These are phyloP conservation scores for Trypanosoma vivax DNA, from an alignment of 208 protist species.

Conservation along the genomic window DNA sequence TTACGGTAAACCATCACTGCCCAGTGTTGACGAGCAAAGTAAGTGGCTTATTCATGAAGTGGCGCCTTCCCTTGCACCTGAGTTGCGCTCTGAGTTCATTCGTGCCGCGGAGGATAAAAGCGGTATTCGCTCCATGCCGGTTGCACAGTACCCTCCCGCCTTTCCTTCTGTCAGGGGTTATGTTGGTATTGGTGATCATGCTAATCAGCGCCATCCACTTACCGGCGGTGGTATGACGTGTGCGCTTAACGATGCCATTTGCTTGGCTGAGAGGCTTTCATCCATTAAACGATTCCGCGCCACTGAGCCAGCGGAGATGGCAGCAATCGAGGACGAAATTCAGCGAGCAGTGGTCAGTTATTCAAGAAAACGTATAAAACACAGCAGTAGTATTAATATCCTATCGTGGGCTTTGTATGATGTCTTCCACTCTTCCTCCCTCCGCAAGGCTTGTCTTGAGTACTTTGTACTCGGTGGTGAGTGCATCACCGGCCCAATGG, in stretches of 20 bases:
- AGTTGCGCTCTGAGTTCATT: slow-evolving; percentile 76
- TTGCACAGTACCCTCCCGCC: slow-evolving; percentile 66
- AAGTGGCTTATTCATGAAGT: slow-evolving; percentile 77
- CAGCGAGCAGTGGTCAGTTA: slow-evolving; percentile 55
- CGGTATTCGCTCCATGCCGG: slow-evolving; percentile 75
- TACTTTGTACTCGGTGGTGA: slow-evolving; percentile 87
- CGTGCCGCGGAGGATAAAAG: slow-evolving; percentile 35
- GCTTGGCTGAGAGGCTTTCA: slow-evolving; percentile 57
- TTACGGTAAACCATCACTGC: slow-evolving; percentile 75
- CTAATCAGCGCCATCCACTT: slow-evolving; percentile 92
- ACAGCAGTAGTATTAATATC: slow-evolving; percentile 89
- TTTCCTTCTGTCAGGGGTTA: slow-evolving; percentile 79
- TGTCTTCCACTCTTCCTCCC: slow-evolving; percentile 64
- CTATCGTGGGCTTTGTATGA: slow-evolving; percentile 88
- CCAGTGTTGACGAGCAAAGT: slow-evolving; percentile 64
- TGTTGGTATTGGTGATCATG: slow-evolving; percentile 89
- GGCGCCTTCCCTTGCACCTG: slow-evolving; percentile 67
- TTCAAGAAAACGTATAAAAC: slow-evolving; percentile 38
- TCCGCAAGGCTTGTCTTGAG: slow-evolving; percentile 86
- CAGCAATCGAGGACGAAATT: slow-evolving; percentile 47
- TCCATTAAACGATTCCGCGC: slow-evolving; percentile 35
- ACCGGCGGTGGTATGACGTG: slow-evolving; percentile 92
- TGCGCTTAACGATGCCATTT: slow-evolving; percentile 80
- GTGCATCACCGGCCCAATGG: slow-evolving; percentile 79
- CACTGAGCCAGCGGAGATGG: slow-evolving; percentile 35